Percentiles rank a stretch among this genome's conserved stretches.
These are phyloP conservation scores for Colletotrichum sp. DNA, from an alignment of 2,329 filamentous ascomycete genomes.

Conservation along the genomic window DNA sequence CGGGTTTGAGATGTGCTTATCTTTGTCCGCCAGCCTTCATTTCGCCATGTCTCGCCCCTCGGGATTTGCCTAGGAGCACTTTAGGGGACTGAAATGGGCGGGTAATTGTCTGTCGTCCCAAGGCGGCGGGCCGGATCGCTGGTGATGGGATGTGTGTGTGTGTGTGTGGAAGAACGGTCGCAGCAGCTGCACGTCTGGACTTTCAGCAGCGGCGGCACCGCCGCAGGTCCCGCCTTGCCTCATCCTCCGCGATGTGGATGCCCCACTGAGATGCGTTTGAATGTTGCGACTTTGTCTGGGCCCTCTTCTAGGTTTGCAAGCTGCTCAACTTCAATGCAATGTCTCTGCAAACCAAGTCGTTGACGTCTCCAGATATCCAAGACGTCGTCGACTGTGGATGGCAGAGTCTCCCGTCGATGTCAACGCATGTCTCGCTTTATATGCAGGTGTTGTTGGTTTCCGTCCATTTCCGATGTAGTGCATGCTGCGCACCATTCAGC, in stretches of 20 bases:
- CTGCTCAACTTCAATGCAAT: not conserved
- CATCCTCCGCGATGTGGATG: not conserved
- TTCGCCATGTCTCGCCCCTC: not conserved
- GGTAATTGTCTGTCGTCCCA: not conserved
- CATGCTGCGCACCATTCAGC: not conserved
- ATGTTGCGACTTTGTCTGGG: not conserved
- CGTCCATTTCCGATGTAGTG: not conserved
- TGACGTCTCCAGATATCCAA: not conserved
- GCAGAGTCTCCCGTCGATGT: not conserved
- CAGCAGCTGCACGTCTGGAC: constrained; percentile 5
- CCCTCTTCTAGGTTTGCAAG: not conserved
- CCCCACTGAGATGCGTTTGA: constrained; percentile 2
- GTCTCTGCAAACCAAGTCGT: not conserved
- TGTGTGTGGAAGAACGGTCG: not conserved
- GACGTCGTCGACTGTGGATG: not conserved
- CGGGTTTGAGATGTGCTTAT: not conserved
- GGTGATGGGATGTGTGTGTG: not conserved
- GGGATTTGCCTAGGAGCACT: not conserved
- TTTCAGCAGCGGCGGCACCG: constrained; percentile 6
- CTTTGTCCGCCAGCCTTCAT: not conserved
- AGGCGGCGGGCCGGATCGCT: not conserved
- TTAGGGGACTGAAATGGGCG: not conserved
- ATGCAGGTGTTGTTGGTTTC: not conserved
- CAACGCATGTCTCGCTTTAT: not conserved
- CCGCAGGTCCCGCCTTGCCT: constrained; percentile 13